Percentiles rank a stretch among this genome's conserved stretches.
Conservation (phyloP, 306 rosid species). For the Vicia villosa region DNA sequence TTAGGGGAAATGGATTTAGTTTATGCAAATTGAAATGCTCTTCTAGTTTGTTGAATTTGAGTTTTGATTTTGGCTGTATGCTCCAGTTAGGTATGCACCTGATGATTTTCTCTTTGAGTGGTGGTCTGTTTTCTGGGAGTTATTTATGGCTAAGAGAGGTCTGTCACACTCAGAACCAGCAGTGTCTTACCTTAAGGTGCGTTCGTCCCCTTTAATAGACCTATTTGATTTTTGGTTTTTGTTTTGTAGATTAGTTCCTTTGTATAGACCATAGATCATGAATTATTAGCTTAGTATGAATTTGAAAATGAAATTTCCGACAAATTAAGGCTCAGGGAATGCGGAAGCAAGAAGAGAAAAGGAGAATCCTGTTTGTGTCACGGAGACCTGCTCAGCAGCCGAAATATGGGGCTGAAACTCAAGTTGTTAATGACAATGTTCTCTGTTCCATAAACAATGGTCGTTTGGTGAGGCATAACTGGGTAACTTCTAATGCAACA, state of each 20-base stretch:
- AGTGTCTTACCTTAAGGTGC: constrained; percentile 60
- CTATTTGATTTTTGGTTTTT: not conserved
- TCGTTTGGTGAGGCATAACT: constrained; percentile 51
- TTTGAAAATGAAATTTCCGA: constrained; percentile 50
- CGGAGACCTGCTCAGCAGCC: constrained; percentile 56
- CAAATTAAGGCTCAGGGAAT: constrained; percentile 53
- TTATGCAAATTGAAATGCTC: constrained; percentile 5
- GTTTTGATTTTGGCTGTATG: constrained; percentile 32
- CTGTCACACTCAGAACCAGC: constrained; percentile 69
- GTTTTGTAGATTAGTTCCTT: not conserved
- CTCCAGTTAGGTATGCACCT: constrained; percentile 71
- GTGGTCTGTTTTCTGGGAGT: constrained; percentile 93
- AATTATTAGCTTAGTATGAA: constrained; percentile 18
- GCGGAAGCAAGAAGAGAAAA: constrained; percentile 45
- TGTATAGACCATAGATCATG: constrained; percentile 5
- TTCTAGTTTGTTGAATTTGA: constrained; percentile 25
- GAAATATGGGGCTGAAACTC: constrained; percentile 50
- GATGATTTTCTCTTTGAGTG: constrained; percentile 83
- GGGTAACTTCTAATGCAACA: constrained; percentile 50
- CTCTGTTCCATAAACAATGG: constrained; percentile 47
- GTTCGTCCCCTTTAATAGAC: constrained; percentile 6
- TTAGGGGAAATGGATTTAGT: constrained; percentile 7
- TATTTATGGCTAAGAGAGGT: constrained; percentile 58
- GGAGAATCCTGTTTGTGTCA: constrained; percentile 46
- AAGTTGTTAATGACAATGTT: constrained; percentile 40